Conservation (phyloP, 2,329 filamentous ascomycete species). For the Trichoderma breve region DNA sequence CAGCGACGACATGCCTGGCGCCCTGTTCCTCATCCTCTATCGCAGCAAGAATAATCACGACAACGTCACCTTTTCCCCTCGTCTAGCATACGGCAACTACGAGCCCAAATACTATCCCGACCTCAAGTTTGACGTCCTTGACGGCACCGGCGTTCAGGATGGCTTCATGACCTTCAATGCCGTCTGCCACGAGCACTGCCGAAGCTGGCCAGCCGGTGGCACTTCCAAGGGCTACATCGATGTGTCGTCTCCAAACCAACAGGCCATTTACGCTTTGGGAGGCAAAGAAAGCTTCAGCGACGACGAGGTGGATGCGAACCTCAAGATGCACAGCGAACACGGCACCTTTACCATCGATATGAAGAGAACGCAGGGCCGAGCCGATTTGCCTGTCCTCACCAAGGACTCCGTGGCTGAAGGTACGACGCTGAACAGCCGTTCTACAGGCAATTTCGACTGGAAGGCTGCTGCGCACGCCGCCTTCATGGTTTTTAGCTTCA, state of each 20-base stretch:
- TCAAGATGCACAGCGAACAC: conserved; percentile 53
- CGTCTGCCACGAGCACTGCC: conserved; percentile 51
- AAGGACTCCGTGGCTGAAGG: conserved; percentile 36
- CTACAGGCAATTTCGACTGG: conserved; percentile 36
- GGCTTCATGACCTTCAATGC: conserved; percentile 50
- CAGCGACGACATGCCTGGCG: conserved; percentile 48
- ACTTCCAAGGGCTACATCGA: conserved; percentile 46
- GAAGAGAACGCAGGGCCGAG: conserved; percentile 46
- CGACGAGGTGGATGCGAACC: conserved; percentile 42
- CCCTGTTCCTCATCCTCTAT: conserved; percentile 57
- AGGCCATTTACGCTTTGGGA: conserved; percentile 57
- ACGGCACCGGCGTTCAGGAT: conserved; percentile 48
- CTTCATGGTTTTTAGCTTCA: conserved; percentile 56
- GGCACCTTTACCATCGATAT: conserved; percentile 58
- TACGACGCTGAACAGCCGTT: conserved; percentile 33
- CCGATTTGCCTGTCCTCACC: conserved; percentile 42
- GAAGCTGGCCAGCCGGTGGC: conserved; percentile 43
- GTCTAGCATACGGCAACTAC: conserved; percentile 48
- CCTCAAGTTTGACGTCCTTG: conserved; percentile 44
- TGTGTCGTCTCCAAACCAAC: conserved; percentile 44
- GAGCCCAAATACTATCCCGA: conserved; percentile 50
- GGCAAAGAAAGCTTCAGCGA: conserved; percentile 44
- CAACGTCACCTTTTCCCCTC: conserved; percentile 57
- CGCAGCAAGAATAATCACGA: conserved; percentile 41
- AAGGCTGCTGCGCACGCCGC: conserved; percentile 45